Evolutionary conservation across 2,329 filamentous ascomycete species (phyloP), one percentile per base, ranked within the genome.

Genomic region (Lecanicillium sp.): DNA sequence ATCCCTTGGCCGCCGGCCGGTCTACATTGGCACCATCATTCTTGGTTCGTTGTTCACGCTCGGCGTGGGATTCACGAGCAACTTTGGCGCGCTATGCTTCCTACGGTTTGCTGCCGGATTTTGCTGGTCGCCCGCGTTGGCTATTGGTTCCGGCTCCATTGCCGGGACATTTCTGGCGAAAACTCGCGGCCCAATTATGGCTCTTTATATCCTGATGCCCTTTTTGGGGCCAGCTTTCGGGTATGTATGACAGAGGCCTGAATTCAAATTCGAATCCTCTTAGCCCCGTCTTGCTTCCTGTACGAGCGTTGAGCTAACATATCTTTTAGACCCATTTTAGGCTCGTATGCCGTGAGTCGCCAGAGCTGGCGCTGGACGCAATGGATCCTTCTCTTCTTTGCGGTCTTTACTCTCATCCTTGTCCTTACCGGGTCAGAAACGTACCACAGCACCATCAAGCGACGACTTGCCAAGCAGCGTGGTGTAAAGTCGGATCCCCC

Each of bases 41-140:
- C 47, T 74, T 0, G 73, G 71, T 3, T 64, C 67, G 3, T 49
- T 79, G 0, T 82, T 81, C 50, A 71, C 69, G 0, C 50, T 80
- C 1, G 77, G 76, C 3, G 66, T 68, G 0, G 76, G 69, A 0
- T 64, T 76, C 25, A 64, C 69, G 0, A 60, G 67, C 17, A 67
- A 55, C 22, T 71, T 81, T 13, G 68, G 58, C 0, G 65, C 61
- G 0, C 48, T 83, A 3, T 65, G 69, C 35, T 55, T 79, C 8
- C 60, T 76, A 18, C 64, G 79, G 3, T 79, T 79, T 55, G 60
- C 79, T 34, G 68, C 72, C 2, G 74, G 73, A 0, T 64, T 78
- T 27, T 70, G 59, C 27, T 66, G 64, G 42, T 64, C 64, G 3
- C 71, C 73, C 0, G 61, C 64, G 1, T 50, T 78, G 15, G 65